Evolutionary conservation across 106 monocot species (phyloP).

Genomic region (Dioscorea dumetorum): DNA sequence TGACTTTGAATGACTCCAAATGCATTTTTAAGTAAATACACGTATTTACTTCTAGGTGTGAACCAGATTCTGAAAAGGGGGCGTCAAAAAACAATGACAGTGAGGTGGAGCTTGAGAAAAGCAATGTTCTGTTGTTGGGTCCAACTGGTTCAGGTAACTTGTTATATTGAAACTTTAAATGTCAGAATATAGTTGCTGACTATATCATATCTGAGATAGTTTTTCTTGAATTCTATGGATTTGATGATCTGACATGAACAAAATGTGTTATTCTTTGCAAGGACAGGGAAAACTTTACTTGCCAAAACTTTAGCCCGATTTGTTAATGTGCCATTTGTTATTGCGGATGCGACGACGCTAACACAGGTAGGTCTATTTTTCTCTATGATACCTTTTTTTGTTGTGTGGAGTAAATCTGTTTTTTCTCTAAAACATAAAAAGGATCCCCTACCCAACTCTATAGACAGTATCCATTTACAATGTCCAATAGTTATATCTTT

Average conservation of each 20-base stretch:
- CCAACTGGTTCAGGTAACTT: slow-evolving; percentile 94
- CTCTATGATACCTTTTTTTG: too few relatives aligned
- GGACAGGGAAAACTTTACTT: slow-evolving; percentile 97
- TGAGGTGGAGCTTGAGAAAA: slow-evolving; percentile 96
- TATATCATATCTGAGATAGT: background rate
- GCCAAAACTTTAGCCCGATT: slow-evolving; percentile 98
- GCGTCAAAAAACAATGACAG: slow-evolving; percentile 53
- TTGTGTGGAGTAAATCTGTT: too few relatives aligned
- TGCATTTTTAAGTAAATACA: too few relatives aligned
- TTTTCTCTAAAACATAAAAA: too few relatives aligned
- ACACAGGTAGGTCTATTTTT: slow-evolving; percentile 72
- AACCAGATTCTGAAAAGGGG: slow-evolving; percentile 27
- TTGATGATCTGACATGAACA: slow-evolving; percentile 14
- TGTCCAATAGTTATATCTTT: too few relatives aligned
- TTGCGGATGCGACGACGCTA: slow-evolving; percentile 97
- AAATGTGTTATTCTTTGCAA: slow-evolving; percentile 28
- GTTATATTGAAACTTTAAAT: slow-evolving; percentile 1
- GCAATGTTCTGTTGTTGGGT: slow-evolving; percentile 97
- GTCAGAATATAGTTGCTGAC: background rate
- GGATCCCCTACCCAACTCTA: too few relatives aligned
- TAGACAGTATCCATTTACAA: too few relatives aligned
- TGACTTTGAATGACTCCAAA: too few relatives aligned
- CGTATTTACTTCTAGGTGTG: slow-evolving; percentile 29
- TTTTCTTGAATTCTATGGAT: slow-evolving; percentile 4
- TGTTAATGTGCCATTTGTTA: slow-evolving; percentile 99